Percentiles rank a stretch among this genome's conserved stretches.
Conservation (phyloP, 176 grass and related monocot genomes). For the Musa itinerans region DNA sequence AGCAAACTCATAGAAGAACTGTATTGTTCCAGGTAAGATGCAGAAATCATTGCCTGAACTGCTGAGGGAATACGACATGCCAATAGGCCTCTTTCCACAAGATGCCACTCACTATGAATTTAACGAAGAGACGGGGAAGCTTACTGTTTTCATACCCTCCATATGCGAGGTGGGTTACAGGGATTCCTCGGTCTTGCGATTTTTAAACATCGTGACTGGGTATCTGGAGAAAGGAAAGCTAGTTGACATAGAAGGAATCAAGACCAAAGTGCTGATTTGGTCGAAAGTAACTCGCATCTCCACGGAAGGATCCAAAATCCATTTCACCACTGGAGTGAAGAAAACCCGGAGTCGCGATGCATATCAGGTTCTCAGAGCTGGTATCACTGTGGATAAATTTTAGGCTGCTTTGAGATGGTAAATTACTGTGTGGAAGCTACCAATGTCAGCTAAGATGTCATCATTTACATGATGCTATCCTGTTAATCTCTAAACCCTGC, state of each 20-base stretch:
- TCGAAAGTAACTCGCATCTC: constrained; percentile 62
- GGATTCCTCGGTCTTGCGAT: constrained; percentile 75
- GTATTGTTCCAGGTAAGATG: constrained; percentile 50
- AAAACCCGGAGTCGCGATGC: constrained; percentile 59
- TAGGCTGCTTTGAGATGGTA: constrained; percentile 14
- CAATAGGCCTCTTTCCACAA: constrained; percentile 65
- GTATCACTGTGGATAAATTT: constrained; percentile 61
- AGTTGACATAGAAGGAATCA: constrained; percentile 59
- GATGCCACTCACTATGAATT: constrained; percentile 86
- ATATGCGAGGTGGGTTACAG: constrained; percentile 81
- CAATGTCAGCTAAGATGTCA: too few species aligned
- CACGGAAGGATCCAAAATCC: constrained; percentile 63
- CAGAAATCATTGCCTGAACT: constrained; percentile 82
- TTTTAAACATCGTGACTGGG: constrained; percentile 44
- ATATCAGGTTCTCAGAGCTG: constrained; percentile 58
- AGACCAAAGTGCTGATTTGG: constrained; percentile 95
- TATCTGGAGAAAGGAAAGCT: constrained; percentile 58
- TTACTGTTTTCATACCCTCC: constrained; percentile 73
- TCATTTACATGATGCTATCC: too few species aligned
- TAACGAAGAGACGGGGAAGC: constrained; percentile 50
- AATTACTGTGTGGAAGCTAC: neutral
- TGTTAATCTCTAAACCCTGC: too few species aligned
- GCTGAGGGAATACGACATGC: constrained; percentile 68
- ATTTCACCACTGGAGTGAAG: constrained; percentile 69
- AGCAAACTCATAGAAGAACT: neutral